These are phyloP conservation scores for Porpolomopsis calyptriformis DNA, from an alignment of 768 basidiomycete species.

Conservation along the genomic window DNA sequence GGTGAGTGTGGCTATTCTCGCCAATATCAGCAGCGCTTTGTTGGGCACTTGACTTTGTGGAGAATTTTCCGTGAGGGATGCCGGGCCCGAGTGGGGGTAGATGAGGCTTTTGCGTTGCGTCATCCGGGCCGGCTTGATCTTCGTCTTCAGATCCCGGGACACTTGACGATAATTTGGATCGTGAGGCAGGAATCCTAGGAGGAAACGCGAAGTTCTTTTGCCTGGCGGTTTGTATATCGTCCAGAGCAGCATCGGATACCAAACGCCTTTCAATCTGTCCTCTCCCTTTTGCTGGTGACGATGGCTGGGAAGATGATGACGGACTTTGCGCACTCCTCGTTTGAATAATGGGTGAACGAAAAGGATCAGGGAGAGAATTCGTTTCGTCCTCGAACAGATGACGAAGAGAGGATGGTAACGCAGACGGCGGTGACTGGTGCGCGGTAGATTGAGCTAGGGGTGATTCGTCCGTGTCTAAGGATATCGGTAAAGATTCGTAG, in stretches of 20 bases:
- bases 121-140: neutral
- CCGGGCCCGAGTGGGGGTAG: conserved; percentile 1
- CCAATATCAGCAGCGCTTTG: neutral
- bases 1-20: neutral
- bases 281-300: conserved; percentile 23
- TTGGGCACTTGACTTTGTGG: neutral
- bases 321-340: conserved; percentile 17
- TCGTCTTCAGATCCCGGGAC: conserved; percentile 21
- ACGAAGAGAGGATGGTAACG: conserved; percentile 68
- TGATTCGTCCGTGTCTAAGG: conserved; percentile 15
- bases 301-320: conserved; percentile 17
- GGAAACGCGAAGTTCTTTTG: conserved; percentile 48
- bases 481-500: conserved; percentile 16
- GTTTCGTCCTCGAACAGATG: conserved; percentile 61
- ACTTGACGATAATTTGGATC: conserved; percentile 20
- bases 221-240: conserved; percentile 22
- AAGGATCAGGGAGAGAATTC: conserved; percentile 26
- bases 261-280: conserved; percentile 16
- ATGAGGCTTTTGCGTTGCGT: neutral
- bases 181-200: conserved; percentile 25
- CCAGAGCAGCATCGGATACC: conserved; percentile 25
- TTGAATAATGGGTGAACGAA: conserved; percentile 31
- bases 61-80: neutral
- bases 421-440: conserved; percentile 36
- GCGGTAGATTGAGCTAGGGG: conserved; percentile 33